Evolutionary conservation across 2,329 filamentous ascomycete genomes (phyloP), one percentile per base, ranked within the genome.

Genomic region (Colletotrichum sp.): DNA sequence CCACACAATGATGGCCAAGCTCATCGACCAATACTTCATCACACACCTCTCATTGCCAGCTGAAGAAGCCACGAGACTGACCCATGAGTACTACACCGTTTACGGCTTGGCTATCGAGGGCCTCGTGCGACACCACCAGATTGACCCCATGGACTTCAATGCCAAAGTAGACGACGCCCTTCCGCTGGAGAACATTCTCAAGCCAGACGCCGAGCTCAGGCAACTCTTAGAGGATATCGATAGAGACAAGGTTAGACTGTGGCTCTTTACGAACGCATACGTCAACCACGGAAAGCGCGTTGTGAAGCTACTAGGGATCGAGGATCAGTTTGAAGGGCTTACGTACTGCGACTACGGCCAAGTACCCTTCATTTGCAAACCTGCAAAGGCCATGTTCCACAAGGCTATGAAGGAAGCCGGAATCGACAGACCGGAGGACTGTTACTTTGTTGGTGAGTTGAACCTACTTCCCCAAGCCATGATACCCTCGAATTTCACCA

Each of bases 251-350:
- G 94, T 98, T 77, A 95, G 92, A 77, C 87, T 95, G n/a, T 99
- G 97, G 97, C 91, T 99, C 3, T 94, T 99, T 81, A 99, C 97
- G 3, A 99, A 99, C 82, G 97, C 97, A 21, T 98, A 99, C 81
- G 88, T 97, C 78, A 98, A 89, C 34, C 97, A 99, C 81, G 97
- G 92, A 34, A 93, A 91, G 81, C 88, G 96, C 48, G 97, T 99
- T 1, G 92, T 98, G 13, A 92, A 90, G 74, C 87, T 99, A n/a
- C 88, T 99, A 3, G 93, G 91, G 3, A 88, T 99, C 21, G 96
- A 97, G 3, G 95, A 98, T 81, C 86, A 96, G 21, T 99, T 99
- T 81, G 96, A 98, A 77, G 97, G 97, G 5, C 91, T 98, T 76
- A 99, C 97, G 0, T 99, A 92, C 83, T 99, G 97, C 82, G 95